Evolutionary conservation across 176 grass and related monocot genomes (phyloP).

Genomic region (Dactylis glomerata): DNA sequence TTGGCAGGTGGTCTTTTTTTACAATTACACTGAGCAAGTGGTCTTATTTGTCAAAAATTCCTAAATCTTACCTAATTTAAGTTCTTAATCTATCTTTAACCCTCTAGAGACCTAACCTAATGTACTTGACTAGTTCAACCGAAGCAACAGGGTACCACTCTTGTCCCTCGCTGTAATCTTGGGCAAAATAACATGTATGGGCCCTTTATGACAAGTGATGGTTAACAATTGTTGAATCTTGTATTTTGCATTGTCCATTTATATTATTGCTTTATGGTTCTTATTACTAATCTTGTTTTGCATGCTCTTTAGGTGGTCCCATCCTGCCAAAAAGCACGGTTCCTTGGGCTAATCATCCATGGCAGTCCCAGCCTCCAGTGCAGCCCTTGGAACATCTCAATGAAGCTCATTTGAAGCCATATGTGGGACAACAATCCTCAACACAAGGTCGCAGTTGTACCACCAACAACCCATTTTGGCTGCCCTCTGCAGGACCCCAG

Average conservation of each 20-base stretch:
- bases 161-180: background rate
- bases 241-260: background rate
- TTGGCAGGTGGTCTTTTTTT: too few species aligned
- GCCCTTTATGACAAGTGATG: background rate
- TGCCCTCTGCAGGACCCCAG: background rate
- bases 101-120: background rate
- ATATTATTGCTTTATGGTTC: background rate
- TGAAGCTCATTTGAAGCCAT: background rate
- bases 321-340: background rate
- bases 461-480: slow-evolving; percentile 16
- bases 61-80: background rate
- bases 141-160: background rate
- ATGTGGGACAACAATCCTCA: background rate
- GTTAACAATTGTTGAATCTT: slow-evolving; percentile 7
- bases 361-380: background rate
- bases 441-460: background rate
- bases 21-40: too few species aligned
- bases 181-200: background rate
- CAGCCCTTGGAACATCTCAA: background rate
- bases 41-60: too few species aligned
- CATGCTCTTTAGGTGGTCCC: background rate
- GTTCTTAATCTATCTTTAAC: background rate
- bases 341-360: slow-evolving; percentile 4
- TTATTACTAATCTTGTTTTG: slow-evolving; percentile 1
- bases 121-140: background rate